Evolutionary conservation across 371 early-diverging fungal species (phyloP).

Genomic region (Choanephora cucurbitarum): DNA sequence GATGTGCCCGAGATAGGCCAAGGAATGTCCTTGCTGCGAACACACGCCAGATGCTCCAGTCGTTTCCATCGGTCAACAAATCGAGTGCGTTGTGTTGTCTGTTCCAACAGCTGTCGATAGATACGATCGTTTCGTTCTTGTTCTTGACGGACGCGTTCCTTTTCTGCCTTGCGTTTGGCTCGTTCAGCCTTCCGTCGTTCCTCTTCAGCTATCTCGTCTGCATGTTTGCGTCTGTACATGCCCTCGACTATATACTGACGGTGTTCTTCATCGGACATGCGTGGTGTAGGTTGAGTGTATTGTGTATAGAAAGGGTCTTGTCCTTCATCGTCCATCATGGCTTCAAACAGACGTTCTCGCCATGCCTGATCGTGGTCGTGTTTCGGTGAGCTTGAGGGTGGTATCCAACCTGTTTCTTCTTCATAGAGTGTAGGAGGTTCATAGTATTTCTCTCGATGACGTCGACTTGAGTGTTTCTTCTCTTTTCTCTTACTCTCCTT

Average conservation of each 20-base stretch:
- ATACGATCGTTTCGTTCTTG: constrained; percentile 20
- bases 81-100: background rate
- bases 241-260: constrained; percentile 42
- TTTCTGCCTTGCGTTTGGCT: constrained; percentile 12
- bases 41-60: no score
- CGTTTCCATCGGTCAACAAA: no score
- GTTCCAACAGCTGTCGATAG: constrained; percentile 7
- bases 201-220: constrained; percentile 33
- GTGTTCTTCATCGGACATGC: constrained; percentile 50
- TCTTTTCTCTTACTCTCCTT: constrained; percentile 14
- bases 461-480: constrained; percentile 10
- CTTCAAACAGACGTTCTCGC: constrained; percentile 45
- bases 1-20: constrained; percentile 35
- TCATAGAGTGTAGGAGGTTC: constrained; percentile 31
- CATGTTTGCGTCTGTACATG: constrained; percentile 37
- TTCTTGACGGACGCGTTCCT: constrained; percentile 23
- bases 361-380: constrained; percentile 31
- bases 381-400: constrained; percentile 18
- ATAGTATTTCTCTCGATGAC: constrained; percentile 15
- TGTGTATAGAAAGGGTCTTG: constrained; percentile 38
- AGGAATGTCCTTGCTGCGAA: constrained; percentile 35
- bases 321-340: constrained; percentile 52
- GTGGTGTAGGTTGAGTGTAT: background rate
- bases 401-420: constrained; percentile 42
- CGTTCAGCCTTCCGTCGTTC: constrained; percentile 24